phyloP scores from a whole-genome alignment of 164 flowering plant genomes.

The Vitis cinerea region DNA sequence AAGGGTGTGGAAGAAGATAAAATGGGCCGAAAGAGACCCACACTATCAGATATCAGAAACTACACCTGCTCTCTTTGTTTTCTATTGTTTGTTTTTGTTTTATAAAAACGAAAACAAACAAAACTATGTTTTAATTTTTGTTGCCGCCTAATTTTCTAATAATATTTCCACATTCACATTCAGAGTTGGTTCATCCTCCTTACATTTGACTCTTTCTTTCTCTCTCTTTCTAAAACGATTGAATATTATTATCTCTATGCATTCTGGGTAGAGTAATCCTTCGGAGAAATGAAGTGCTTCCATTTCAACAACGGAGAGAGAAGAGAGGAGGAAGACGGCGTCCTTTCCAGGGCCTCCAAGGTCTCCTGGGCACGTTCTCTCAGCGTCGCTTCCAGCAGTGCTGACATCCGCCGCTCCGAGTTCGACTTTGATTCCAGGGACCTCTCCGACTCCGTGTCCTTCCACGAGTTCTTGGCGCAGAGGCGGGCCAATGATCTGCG shows the following conservation, averaged over 20 bases:
- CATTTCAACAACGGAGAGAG: constrained; percentile 70
- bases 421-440: constrained; percentile 31
- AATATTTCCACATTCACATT: neutral
- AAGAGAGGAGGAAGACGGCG: constrained; percentile 38
- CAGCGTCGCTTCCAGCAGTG: constrained; percentile 63
- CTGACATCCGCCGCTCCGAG: constrained; percentile 41
- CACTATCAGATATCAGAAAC: too few species aligned
- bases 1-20: too few species aligned
- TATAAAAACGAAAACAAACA: neutral
- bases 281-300: constrained; percentile 73
- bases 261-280: neutral
- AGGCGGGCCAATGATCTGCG: constrained; percentile 62
- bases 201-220: constrained; percentile 4
- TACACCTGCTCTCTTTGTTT: neutral
- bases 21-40: too few species aligned
- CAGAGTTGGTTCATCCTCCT: neutral
- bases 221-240: neutral
- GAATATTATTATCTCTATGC: neutral
- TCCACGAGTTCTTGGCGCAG: constrained; percentile 26
- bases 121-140: too few species aligned
- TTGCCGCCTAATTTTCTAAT: neutral
- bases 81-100: neutral
- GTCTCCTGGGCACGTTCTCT: constrained; percentile 85
- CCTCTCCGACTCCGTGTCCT: constrained; percentile 26
- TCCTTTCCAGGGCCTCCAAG: constrained; percentile 38